Evolutionary conservation across 208 protist genomes (phyloP).

Genomic region (Trypanosoma brucei): DNA sequence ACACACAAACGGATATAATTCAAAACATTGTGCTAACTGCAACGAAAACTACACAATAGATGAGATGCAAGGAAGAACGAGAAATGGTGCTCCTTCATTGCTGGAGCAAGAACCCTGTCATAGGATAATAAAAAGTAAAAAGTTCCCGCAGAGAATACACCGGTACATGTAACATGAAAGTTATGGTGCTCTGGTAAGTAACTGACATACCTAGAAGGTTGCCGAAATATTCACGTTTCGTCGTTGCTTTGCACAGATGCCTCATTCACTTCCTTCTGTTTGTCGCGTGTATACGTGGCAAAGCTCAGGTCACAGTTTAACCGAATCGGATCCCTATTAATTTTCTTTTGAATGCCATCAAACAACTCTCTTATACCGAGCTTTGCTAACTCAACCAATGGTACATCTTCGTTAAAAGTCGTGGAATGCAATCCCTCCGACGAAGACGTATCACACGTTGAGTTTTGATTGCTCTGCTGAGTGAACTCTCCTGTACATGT

Average conservation of each 20-base stretch:
- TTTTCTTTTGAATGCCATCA: slow-evolving; percentile 31
- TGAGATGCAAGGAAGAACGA: no score
- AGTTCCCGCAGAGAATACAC: no score
- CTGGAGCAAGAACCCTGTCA: no score
- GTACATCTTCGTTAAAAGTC: not conserved
- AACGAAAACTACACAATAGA: no score
- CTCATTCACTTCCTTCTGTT: slow-evolving; percentile 7
- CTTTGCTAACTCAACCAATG: slow-evolving; percentile 12
- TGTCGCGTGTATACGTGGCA: slow-evolving; percentile 49
- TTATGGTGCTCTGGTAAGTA: not conserved
- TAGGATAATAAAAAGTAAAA: no score
- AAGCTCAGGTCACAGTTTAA: slow-evolving; percentile 66
- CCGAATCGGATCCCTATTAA: slow-evolving; percentile 31
- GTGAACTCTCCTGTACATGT: not conserved
- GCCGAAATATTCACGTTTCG: not conserved
- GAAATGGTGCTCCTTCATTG: no score
- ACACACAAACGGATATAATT: no score
- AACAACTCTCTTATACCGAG: slow-evolving; percentile 17
- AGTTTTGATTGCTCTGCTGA: slow-evolving; percentile 1
- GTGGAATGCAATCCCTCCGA: not conserved
- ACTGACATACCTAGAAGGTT: not conserved
- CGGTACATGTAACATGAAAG: no score
- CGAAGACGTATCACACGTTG: not conserved
- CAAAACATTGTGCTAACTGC: no score
- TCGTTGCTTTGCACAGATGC: not conserved